phyloP scores from a whole-genome alignment of 768 basidiomycete species.

The Hortiboletus flavorubellus region DNA sequence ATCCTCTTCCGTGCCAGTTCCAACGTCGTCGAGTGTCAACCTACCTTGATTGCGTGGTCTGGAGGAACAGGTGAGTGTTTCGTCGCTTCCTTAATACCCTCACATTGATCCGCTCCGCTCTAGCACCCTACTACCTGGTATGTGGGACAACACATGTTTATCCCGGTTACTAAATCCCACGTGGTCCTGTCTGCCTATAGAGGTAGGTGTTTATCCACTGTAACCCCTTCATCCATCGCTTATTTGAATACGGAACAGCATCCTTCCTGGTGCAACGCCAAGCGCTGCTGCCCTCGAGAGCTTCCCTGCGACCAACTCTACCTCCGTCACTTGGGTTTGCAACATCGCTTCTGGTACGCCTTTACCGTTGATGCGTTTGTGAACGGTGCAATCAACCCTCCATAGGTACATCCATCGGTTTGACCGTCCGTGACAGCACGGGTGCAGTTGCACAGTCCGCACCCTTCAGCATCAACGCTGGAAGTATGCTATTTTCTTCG shows the following conservation, averaged over 20 bases:
- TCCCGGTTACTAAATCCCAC: background rate
- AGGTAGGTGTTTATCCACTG: conserved; percentile 28
- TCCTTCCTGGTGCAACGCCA: conserved; percentile 51
- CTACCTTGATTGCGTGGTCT: conserved; percentile 50
- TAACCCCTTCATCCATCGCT: background rate
- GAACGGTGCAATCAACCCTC: background rate
- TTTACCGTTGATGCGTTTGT: background rate
- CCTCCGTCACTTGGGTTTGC: conserved; percentile 51
- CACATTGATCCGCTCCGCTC: background rate
- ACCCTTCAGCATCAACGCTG: conserved; percentile 44
- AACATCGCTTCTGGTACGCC: conserved; percentile 46
- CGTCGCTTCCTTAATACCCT: background rate
- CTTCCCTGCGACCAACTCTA: conserved; percentile 41
- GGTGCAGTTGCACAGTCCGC: conserved; percentile 52
- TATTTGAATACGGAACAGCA: conserved; percentile 33
- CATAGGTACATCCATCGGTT: conserved; percentile 50
- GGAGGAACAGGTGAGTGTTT: conserved; percentile 51
- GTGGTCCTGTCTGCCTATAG: conserved; percentile 24
- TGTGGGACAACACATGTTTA: conserved; percentile 24
- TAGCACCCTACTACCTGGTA: conserved; percentile 68
- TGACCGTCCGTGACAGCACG: conserved; percentile 58
- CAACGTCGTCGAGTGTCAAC: conserved; percentile 54
- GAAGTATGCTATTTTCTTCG: conserved; percentile 42
- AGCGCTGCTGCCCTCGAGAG: conserved; percentile 41
- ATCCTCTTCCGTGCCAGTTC: conserved; percentile 32